phyloP scores from a whole-genome alignment of 1,139 yeast species.

The Yamadazyma jaroonii region DNA sequence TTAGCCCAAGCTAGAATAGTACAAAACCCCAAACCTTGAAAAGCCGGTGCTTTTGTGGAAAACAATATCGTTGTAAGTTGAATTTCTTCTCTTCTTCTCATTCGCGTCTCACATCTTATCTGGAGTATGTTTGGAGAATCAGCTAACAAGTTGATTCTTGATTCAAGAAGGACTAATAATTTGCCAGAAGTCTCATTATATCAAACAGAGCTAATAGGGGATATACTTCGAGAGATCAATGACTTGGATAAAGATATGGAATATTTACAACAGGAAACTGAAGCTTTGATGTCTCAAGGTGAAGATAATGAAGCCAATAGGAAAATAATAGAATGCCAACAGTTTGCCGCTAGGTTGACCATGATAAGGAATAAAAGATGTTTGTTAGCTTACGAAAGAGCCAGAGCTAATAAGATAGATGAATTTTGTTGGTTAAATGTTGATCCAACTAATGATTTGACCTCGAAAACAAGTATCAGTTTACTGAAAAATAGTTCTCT shows the following conservation, averaged over 20 bases:
- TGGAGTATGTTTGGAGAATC: constrained; percentile 74
- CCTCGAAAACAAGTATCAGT: constrained; percentile 5
- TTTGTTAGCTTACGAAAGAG: constrained; percentile 74
- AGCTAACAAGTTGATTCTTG: constrained; percentile 77
- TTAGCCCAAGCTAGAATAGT: too few species aligned
- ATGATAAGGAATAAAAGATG: constrained; percentile 89
- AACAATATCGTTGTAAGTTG: neutral
- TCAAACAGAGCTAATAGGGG: constrained; percentile 72
- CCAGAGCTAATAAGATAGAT: constrained; percentile 66
- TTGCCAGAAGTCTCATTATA: constrained; percentile 70
- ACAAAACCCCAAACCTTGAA: too few species aligned
- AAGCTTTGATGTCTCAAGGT: constrained; percentile 13
- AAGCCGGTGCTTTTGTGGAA: too few species aligned
- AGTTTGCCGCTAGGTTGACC: constrained; percentile 77
- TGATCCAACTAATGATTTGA: constrained; percentile 30
- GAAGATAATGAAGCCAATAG: constrained; percentile 29
- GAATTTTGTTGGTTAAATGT: constrained; percentile 67
- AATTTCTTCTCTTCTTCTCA: too few species aligned
- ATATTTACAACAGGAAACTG: constrained; percentile 23
- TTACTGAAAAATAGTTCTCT: constrained; percentile 9
- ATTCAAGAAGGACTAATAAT: constrained; percentile 75
- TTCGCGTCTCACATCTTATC: too few species aligned
- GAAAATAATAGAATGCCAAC: constrained; percentile 62
- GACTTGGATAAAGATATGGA: constrained; percentile 56
- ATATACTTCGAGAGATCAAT: constrained; percentile 55